Conservation (phyloP, 345 rosid genomes). For the Trapa incisa region DNA sequence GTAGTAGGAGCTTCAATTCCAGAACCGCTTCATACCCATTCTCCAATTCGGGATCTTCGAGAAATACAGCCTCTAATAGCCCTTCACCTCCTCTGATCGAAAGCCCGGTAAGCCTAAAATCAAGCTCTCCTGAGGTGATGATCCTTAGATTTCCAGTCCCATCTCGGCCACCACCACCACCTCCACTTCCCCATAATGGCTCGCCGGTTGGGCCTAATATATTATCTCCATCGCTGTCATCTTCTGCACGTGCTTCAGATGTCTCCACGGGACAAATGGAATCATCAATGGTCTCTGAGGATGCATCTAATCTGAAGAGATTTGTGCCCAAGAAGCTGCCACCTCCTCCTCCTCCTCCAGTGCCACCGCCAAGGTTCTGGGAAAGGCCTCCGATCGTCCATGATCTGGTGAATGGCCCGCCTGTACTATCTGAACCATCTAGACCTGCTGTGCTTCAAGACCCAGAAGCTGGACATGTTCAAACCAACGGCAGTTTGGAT, state of each 20-base stretch:
- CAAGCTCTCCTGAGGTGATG: conserved; percentile 33
- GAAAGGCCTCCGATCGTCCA: conserved; percentile 21
- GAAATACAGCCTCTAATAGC: conserved; percentile 30
- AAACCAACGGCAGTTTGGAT: conserved; percentile 15
- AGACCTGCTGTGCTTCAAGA: conserved; percentile 21
- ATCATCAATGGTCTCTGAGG: conserved; percentile 11
- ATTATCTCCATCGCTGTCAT: conserved; percentile 13
- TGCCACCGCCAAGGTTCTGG: conserved; percentile 48
- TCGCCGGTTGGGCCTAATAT: conserved; percentile 17
- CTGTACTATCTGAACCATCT: conserved; percentile 26
- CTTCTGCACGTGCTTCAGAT: conserved; percentile 13
- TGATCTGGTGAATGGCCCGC: conserved; percentile 23
- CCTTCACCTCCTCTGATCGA: conserved; percentile 25
- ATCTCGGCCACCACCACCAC: conserved; percentile 8
- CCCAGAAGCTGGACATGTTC: conserved; percentile 13
- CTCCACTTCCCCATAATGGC: conserved; percentile 3
- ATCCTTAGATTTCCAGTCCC: conserved; percentile 17
- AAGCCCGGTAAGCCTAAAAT: conserved; percentile 28
- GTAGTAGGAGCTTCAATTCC: conserved; percentile 41
- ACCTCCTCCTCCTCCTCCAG: conserved; percentile 71
- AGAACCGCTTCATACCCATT: conserved; percentile 52
- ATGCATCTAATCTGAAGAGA: conserved; percentile 1
- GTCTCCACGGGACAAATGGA: conserved; percentile 12
- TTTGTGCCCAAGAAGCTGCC: conserved; percentile 36
- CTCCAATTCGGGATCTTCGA: conserved; percentile 43